phyloP scores from a whole-genome alignment of 441 rosid species.

The Viola pubescens region DNA sequence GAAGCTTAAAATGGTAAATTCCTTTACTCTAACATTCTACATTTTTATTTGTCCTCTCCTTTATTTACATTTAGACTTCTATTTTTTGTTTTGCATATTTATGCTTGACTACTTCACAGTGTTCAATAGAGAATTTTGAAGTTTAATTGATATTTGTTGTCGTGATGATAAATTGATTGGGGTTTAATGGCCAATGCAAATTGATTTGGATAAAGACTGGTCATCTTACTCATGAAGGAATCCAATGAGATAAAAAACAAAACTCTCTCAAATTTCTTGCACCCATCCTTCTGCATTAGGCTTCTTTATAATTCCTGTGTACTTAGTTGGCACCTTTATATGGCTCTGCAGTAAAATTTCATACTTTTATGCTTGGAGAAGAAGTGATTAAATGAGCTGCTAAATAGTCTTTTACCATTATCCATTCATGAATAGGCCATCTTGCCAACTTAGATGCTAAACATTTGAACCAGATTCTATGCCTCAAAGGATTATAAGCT shows the following conservation, averaged over 20 bases:
- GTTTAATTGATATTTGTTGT: background rate
- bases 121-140: background rate
- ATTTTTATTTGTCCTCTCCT: slow-evolving; percentile 1
- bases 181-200: background rate
- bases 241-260: background rate
- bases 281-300: background rate
- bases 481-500: slow-evolving; percentile 2
- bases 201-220: background rate
- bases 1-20: slow-evolving; percentile 64
- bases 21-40: slow-evolving; percentile 7
- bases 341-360: background rate
- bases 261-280: background rate
- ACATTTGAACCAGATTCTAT: background rate
- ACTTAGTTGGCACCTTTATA: background rate
- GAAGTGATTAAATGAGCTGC: background rate
- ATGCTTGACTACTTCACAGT: background rate
- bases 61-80: slow-evolving; percentile 12
- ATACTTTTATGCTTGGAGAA: background rate
- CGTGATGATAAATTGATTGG: background rate
- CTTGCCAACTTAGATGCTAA: too few relatives aligned
- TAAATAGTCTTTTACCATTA: too few relatives aligned
- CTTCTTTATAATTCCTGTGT: background rate
- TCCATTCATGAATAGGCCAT: too few relatives aligned
- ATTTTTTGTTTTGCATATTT: background rate
- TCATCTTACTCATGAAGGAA: background rate